Conservation (phyloP, 2,329 filamentous ascomycete species). For the Emmonsia crescens region DNA sequence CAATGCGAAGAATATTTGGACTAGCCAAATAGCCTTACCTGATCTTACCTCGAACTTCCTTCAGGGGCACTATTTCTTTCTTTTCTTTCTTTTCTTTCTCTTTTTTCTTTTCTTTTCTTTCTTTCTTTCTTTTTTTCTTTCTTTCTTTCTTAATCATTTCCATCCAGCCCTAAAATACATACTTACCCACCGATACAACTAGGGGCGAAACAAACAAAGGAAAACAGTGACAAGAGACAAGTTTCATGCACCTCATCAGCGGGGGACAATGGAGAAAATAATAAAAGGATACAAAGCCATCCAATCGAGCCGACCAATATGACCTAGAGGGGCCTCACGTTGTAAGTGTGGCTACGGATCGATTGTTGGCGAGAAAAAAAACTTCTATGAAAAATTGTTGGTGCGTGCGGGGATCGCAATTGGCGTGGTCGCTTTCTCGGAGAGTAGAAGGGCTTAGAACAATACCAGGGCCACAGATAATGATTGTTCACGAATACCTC, state of each 20-base stretch:
- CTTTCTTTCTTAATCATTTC: conserved; percentile 8
- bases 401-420: not conserved
- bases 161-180: conserved; percentile 28
- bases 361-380: not conserved
- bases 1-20: conserved; percentile 13
- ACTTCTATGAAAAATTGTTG: not conserved
- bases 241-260: not conserved
- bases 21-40: conserved; percentile 29
- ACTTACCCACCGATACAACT: conserved; percentile 31
- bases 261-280: not conserved
- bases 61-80: not conserved
- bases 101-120: not conserved
- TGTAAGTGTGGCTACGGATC: not conserved
- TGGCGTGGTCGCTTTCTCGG: not conserved
- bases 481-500: conserved; percentile 3
- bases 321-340: not conserved
- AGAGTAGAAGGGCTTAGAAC: not conserved
- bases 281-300: conserved; percentile 4
- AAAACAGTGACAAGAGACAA: conserved; percentile 23
- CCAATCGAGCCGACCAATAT: not conserved
- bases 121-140: not conserved
- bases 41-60: conserved; percentile 28
- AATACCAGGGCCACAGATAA: not conserved
- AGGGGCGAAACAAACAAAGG: conserved; percentile 17
- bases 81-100: not conserved